Evolutionary conservation across 495 filamentous ascomycete species (phyloP).

Genomic region (Penicillium robsamsonii): DNA sequence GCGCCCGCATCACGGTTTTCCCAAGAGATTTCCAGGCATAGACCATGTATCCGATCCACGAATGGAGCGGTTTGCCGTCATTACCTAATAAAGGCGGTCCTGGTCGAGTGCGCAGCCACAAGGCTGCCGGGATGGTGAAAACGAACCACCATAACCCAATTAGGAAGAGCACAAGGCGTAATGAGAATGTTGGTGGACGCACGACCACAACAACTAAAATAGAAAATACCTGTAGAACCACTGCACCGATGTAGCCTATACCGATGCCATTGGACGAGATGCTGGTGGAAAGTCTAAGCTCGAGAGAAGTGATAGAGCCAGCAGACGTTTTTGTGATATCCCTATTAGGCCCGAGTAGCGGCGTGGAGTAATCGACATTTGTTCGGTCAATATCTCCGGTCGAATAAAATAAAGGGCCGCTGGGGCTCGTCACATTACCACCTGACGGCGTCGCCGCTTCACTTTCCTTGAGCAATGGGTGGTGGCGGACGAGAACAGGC

Average conservation of each 20-base stretch:
- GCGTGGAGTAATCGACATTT: conserved; percentile 34
- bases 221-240: conserved; percentile 73
- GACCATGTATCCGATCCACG: conserved; percentile 62
- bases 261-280: conserved; percentile 90
- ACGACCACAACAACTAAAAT: conserved; percentile 69
- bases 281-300: conserved; percentile 72
- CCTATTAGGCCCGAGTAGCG: conserved; percentile 23
- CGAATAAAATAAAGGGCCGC: conserved; percentile 33
- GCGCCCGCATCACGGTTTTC: conserved; percentile 72
- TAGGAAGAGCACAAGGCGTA: conserved; percentile 79
- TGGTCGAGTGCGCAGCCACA: conserved; percentile 89
- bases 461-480: conserved; percentile 47
- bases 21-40: conserved; percentile 86
- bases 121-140: conserved; percentile 83
- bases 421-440: neutral
- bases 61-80: conserved; percentile 39
- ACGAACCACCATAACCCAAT: conserved; percentile 93
- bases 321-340: conserved; percentile 16
- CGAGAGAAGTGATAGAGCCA: conserved; percentile 48
- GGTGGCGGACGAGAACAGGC: conserved; percentile 75
- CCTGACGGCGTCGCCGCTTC: neutral
- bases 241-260: conserved; percentile 81
- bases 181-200: conserved; percentile 70
- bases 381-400: neutral
- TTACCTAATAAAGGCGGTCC: conserved; percentile 67